Percentiles rank a stretch among this genome's conserved stretches.
Conservation (phyloP, 352 stramenopile genomes). For the Pythium guiyangense region DNA sequence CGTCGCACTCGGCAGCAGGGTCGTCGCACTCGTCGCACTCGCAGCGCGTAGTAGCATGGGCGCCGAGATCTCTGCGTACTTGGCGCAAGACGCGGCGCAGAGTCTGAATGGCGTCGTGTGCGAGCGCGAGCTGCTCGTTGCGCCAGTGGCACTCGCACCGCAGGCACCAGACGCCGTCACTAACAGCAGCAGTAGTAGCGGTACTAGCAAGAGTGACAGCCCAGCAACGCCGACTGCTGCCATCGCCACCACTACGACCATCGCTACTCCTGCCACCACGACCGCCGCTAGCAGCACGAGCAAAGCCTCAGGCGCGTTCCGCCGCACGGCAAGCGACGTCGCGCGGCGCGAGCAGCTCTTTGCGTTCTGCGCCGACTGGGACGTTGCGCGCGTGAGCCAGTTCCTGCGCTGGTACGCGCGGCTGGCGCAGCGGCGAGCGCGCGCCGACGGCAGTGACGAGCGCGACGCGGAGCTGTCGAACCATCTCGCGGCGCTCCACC, state of each 20-base stretch:
- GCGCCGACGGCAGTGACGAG: not conserved
- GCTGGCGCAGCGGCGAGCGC: not conserved
- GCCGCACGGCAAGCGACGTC: slow-evolving; percentile 32
- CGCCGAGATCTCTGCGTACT: slow-evolving; percentile 31
- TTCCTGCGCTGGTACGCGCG: too few species aligned
- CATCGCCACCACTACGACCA: not conserved
- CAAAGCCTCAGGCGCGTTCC: slow-evolving; percentile 3
- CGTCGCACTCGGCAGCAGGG: too few species aligned
- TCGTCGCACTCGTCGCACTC: too few species aligned
- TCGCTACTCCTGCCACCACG: slow-evolving; percentile 2
- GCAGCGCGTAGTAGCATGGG: slow-evolving; percentile 21
- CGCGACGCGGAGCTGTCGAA: not conserved
- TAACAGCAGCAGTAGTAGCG: too few species aligned
- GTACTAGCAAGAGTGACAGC: too few species aligned
- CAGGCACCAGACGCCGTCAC: not conserved
- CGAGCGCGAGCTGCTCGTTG: too few species aligned
- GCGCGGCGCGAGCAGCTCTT: slow-evolving; percentile 47
- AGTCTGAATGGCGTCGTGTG: slow-evolving; percentile 42
- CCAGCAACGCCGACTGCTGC: too few species aligned
- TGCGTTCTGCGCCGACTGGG: slow-evolving; percentile 55
- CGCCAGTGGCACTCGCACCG: not conserved
- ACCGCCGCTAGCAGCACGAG: not conserved
- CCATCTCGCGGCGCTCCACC: slow-evolving; percentile 19
- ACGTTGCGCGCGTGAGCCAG: slow-evolving; percentile 38
- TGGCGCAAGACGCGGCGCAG: slow-evolving; percentile 35